Evolutionary conservation across 1,139 yeast species (phyloP).

Genomic region (Candida sp.): DNA sequence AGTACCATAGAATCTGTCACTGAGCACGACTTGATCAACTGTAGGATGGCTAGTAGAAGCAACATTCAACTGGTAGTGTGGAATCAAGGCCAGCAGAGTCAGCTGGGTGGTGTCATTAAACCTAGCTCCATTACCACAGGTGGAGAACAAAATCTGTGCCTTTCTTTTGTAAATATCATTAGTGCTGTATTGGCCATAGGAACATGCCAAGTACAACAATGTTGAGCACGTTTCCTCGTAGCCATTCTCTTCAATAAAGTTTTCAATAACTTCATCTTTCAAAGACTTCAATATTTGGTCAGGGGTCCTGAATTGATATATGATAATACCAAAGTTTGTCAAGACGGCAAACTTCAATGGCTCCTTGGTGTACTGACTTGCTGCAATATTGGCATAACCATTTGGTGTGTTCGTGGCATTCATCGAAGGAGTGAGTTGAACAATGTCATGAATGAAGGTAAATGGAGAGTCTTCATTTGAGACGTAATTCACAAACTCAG

Average conservation of each 20-base stretch:
- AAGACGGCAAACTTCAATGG: constrained; percentile 78
- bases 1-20: constrained; percentile 94
- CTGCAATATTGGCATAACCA: constrained; percentile 84
- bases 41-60: constrained; percentile 29
- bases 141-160: constrained; percentile 55
- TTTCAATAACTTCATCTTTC: constrained; percentile 58
- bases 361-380: constrained; percentile 74
- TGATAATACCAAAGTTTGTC: constrained; percentile 78
- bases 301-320: constrained; percentile 80
- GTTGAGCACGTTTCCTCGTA: constrained; percentile 85
- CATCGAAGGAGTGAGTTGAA: constrained; percentile 70
- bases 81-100: constrained; percentile 8
- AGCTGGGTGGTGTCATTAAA: constrained; percentile 29
- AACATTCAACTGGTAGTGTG: constrained; percentile 15
- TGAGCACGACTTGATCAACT: constrained; percentile 78
- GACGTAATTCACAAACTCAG: constrained; percentile 70
- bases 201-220: constrained; percentile 82
- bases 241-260: constrained; percentile 53
- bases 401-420: constrained; percentile 73
- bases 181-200: constrained; percentile 58
- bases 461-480: constrained; percentile 25
- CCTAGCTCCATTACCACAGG: constrained; percentile 59
- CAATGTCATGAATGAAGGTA: constrained; percentile 68
- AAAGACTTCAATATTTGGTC: constrained; percentile 75
- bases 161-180: constrained; percentile 51